phyloP scores from a whole-genome alignment of 371 early-diverging fungal species.

The Rhizopus stolonifer region DNA sequence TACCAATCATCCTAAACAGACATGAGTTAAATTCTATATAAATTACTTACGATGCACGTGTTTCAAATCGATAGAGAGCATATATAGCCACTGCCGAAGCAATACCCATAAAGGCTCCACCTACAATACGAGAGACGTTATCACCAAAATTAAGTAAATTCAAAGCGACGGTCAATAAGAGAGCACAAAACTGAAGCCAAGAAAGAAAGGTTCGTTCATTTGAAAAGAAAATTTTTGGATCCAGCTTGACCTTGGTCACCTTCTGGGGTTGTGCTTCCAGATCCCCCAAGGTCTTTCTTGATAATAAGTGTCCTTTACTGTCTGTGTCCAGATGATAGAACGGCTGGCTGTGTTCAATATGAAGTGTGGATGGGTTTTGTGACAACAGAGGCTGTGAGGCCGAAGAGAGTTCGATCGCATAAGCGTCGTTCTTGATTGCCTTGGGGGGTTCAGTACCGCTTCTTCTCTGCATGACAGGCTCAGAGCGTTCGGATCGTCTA shows the following conservation, averaged over 20 bases:
- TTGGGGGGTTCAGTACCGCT: neutral
- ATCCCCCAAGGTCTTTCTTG: conserved; percentile 8
- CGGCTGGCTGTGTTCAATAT: neutral
- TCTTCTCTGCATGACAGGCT: conserved; percentile 19
- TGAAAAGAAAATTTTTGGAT: conserved; percentile 99
- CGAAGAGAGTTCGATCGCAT: no score
- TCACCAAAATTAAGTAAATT: conserved; percentile 91
- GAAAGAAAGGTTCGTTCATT: conserved; percentile 99
- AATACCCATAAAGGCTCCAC: conserved; percentile 78
- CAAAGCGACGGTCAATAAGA: conserved; percentile 77
- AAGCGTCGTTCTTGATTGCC: conserved; percentile 6
- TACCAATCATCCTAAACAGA: conserved; percentile 53
- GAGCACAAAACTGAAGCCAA: conserved; percentile 80
- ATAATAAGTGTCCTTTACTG: conserved; percentile 1
- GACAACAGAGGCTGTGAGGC: conserved; percentile 1
- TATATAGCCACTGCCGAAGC: conserved; percentile 82
- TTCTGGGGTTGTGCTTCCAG: conserved; percentile 10
- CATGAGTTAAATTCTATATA: conserved; percentile 21
- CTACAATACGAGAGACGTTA: conserved; percentile 64
- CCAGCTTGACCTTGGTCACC: conserved; percentile 72
- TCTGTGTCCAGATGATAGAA: neutral
- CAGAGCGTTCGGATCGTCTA: conserved; percentile 38
- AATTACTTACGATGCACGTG: conserved; percentile 65
- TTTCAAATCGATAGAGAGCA: conserved; percentile 87
- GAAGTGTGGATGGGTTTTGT: neutral